phyloP scores from a whole-genome alignment of 352 stramenopile species.

The Globisporangium cederbergense region DNA sequence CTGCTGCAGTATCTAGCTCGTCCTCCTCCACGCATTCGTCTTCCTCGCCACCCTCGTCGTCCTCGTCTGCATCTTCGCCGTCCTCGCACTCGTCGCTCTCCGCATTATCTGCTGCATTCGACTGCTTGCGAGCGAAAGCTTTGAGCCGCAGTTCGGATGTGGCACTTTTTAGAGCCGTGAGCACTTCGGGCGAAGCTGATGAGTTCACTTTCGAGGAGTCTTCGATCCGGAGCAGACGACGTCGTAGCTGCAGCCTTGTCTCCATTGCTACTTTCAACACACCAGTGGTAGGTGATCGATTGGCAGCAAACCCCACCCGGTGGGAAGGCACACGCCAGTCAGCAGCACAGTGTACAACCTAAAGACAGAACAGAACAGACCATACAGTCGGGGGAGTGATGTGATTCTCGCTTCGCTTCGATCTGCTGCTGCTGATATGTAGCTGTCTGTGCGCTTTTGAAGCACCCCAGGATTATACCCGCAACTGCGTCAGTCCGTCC shows the following conservation, averaged over 20 bases:
- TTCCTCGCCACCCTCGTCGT: slow-evolving; percentile 40
- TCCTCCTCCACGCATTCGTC: slow-evolving; percentile 31
- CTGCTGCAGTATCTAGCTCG: slow-evolving; percentile 6
- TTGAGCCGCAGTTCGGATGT: not conserved
- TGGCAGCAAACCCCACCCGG: not conserved
- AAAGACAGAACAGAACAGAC: no score
- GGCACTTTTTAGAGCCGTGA: not conserved
- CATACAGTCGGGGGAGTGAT: no score
- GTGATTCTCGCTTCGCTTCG: no score
- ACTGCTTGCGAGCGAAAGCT: not conserved
- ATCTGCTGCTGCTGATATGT: no score
- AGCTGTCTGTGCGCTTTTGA: no score
- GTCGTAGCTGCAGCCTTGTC: slow-evolving; percentile 33
- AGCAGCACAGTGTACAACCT: not conserved
- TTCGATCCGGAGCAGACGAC: slow-evolving; percentile 42
- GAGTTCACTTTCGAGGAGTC: not conserved
- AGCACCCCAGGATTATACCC: no score
- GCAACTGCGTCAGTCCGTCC: no score
- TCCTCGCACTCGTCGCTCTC: slow-evolving; percentile 22
- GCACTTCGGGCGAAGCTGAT: not conserved
- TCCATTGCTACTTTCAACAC: slow-evolving; percentile 21
- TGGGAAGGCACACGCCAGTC: not conserved
- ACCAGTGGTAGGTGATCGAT: not conserved
- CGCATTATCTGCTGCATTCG: slow-evolving; percentile 24
- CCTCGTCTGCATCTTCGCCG: slow-evolving; percentile 42